Conservation (phyloP, 352 stramenopile genomes). For the Globisporangium iwayamae region DNA sequence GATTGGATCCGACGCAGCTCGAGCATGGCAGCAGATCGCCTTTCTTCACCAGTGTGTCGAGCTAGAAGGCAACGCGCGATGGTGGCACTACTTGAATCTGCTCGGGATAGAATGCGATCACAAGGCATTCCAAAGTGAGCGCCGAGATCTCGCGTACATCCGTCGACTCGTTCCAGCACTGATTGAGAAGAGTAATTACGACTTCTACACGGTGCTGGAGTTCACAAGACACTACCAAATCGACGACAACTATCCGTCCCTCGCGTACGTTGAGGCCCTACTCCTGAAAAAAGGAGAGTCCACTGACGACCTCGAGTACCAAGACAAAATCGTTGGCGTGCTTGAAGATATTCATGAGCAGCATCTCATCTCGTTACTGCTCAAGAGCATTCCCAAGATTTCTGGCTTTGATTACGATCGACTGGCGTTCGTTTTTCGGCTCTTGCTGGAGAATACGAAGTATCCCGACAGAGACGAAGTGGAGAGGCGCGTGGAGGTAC, state of each 20-base stretch:
- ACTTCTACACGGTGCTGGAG: slow-evolving; percentile 79
- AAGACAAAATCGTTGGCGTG: slow-evolving; percentile 73
- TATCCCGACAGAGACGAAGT: slow-evolving; percentile 61
- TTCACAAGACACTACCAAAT: slow-evolving; percentile 85
- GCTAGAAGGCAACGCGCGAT: slow-evolving; percentile 74
- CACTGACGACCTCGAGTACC: slow-evolving; percentile 41
- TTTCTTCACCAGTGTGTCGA: slow-evolving; percentile 82
- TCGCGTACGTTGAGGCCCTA: slow-evolving; percentile 67
- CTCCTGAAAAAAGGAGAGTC: slow-evolving; percentile 31
- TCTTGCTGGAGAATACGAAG: slow-evolving; percentile 59
- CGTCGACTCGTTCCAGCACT: slow-evolving; percentile 55
- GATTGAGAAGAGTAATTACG: slow-evolving; percentile 63
- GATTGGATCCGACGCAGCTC: slow-evolving; percentile 66
- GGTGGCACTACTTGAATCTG: slow-evolving; percentile 80
- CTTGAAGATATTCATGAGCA: slow-evolving; percentile 79
- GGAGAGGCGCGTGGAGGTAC: slow-evolving; percentile 51
- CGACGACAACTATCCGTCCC: slow-evolving; percentile 65
- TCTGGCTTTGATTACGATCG: slow-evolving; percentile 59
- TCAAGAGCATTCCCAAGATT: slow-evolving; percentile 55
- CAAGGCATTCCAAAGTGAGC: slow-evolving; percentile 71
- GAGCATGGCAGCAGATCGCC: slow-evolving; percentile 74
- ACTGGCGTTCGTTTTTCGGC: slow-evolving; percentile 66
- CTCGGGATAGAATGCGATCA: slow-evolving; percentile 76
- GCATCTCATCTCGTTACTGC: slow-evolving; percentile 45
- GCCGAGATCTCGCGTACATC: slow-evolving; percentile 66